A percentile compares a stretch with the other conserved stretches of the same genome.
These are phyloP conservation scores for Colletotrichum limetticola DNA, from an alignment of 2,329 filamentous ascomycete genomes.

Conservation along the genomic window DNA sequence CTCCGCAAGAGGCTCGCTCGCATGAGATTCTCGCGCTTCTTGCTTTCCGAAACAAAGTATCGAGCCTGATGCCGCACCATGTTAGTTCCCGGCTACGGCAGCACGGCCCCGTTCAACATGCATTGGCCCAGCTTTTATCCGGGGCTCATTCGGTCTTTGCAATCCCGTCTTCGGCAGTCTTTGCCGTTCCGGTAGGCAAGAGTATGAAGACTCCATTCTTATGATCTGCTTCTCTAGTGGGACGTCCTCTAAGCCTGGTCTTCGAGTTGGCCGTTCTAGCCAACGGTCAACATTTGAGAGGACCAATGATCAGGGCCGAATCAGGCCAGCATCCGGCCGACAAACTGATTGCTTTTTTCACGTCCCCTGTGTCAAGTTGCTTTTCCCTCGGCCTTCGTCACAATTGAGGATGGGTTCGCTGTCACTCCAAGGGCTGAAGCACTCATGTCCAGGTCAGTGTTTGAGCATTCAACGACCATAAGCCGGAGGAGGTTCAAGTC, in stretches of 20 bases:
- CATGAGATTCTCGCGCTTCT: constrained; percentile 7
- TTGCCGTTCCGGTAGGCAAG: not conserved
- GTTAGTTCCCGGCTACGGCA: constrained; percentile 21
- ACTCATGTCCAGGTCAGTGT: not conserved
- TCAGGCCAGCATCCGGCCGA: not conserved
- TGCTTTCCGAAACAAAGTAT: constrained; percentile 1
- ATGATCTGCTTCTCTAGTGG: not conserved
- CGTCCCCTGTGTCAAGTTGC: not conserved
- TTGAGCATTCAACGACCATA: not conserved
- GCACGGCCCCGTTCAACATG: constrained; percentile 22
- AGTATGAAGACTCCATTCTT: not conserved
- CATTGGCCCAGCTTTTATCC: constrained; percentile 17
- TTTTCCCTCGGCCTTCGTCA: not conserved
- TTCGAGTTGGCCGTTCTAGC: not conserved
- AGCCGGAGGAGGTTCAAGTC: not conserved
- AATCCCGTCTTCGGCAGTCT: not conserved
- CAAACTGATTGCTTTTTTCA: not conserved
- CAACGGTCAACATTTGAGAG: not conserved
- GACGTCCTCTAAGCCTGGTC: not conserved
- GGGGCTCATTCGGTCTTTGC: not conserved
- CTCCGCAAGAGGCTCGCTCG: constrained; percentile 18
- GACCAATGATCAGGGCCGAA: not conserved
- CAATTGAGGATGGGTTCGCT: not conserved
- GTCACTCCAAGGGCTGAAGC: not conserved
- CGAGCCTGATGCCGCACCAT: constrained; percentile 16